Base-by-base conservation (phyloP, 148 eudicot genomes). In the Vaccinium myrtillus region DNA sequence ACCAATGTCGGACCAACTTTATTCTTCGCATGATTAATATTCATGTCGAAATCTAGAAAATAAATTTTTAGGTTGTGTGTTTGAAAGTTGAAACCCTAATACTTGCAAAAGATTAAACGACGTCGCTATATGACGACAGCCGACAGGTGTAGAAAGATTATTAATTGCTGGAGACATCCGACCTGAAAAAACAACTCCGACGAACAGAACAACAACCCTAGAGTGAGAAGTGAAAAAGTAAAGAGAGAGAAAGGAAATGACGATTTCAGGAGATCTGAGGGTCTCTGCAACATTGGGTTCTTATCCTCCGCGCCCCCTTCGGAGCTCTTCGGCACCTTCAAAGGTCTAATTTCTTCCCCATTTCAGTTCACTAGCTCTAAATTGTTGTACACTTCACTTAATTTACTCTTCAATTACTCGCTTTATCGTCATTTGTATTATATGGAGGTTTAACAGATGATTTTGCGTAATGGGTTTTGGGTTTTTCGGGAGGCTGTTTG, bases 191-290 rank as follows among this genome's bases (percentile, higher is more conserved):
- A 19, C 46, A 15, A 15, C 18, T 9, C 58, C 53, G 19, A 39
- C 9, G 12, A 9, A 48, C 59, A 81, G 8, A 5, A 63, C 39
- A 81, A 81, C 55, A 81, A 81, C 83, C 83, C 83, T 81, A 80
- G 23, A 51, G n/a, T 50, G 80, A 15, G 10, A 11, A 51, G 54
- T 51, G 23, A 67, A 43, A 43, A 43, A 43, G 46, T 0, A 8
- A 32, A 23, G 61, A 65, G 63, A 67, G 30, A 77, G 48, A 49
- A 51, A 55, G 78, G 51, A 73, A 86, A 96, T 96, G 99, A 94
- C 97, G 83, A 88, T 93, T 67, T 83, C 94, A 6, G 95, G 98
- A 63, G 94, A 96, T 91, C 84, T 92, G 50, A 89, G 97, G 81
- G 91, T 96, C 21, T 89, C 90, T 79, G 94, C 98, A 10, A 87